Conservation (phyloP, 768 basidiomycete species). For the Tylopilus felleus region DNA sequence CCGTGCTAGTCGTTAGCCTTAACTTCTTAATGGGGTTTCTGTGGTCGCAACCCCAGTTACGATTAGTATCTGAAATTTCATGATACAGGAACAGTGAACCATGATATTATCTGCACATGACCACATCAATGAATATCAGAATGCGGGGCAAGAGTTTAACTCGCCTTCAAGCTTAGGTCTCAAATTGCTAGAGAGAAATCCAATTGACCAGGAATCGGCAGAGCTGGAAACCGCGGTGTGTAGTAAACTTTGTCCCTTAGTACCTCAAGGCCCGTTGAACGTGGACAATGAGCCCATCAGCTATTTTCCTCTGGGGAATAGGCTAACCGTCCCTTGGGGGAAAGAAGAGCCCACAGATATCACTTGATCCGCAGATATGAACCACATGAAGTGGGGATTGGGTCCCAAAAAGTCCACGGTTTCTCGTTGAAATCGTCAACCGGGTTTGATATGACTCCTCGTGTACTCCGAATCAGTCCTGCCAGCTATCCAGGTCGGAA, state of each 20-base stretch:
- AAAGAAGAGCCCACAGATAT: not conserved
- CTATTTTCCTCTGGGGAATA: not conserved
- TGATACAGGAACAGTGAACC: not conserved
- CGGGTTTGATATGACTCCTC: constrained; percentile 2
- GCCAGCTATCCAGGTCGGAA: not conserved
- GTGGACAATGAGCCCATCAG: not conserved
- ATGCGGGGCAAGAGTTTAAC: not conserved
- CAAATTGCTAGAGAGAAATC: not conserved
- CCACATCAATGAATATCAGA: not conserved
- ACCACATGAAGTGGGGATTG: not conserved
- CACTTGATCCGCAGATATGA: constrained; percentile 20
- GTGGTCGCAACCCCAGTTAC: not conserved
- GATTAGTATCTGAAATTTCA: not conserved
- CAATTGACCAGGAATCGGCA: not conserved
- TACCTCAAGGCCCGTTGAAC: not conserved
- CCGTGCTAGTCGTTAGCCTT: not conserved
- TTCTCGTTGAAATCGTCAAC: not conserved
- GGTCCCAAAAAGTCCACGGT: not conserved
- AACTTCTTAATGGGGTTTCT: constrained; percentile 9
- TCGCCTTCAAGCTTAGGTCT: not conserved
- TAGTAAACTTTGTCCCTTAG: not conserved
- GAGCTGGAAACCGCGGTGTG: not conserved
- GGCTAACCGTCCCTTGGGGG: not conserved
- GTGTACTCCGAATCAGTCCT: constrained; percentile 7
- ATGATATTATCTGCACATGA: not conserved